Percentiles rank a stretch among this genome's conserved stretches.
These are phyloP conservation scores for Mangifera indica DNA, from an alignment of 345 rosid genomes.

Conservation along the genomic window DNA sequence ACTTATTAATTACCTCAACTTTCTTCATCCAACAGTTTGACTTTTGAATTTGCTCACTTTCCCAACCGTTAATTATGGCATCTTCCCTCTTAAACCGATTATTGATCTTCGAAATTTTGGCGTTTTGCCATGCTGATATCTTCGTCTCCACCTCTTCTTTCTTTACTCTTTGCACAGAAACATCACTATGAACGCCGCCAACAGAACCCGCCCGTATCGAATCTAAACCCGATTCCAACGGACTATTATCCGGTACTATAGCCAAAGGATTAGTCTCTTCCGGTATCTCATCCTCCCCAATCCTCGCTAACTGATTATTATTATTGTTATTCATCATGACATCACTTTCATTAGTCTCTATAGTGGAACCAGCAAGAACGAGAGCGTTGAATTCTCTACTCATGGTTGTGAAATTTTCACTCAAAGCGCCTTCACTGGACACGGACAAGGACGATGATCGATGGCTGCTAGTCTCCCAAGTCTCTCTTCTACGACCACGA, in stretches of 20 bases:
- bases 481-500: conserved; percentile 31
- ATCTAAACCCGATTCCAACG: conserved; percentile 26
- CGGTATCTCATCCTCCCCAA: conserved; percentile 58
- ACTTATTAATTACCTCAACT: conserved; percentile 68
- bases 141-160: conserved; percentile 90
- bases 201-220: conserved; percentile 26
- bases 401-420: conserved; percentile 85
- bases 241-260: conserved; percentile 62
- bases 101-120: conserved; percentile 79
- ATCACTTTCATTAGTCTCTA: conserved; percentile 29
- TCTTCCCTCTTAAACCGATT: conserved; percentile 94
- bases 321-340: background rate
- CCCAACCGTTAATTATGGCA: conserved; percentile 89
- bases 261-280: conserved; percentile 84
- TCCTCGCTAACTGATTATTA: conserved; percentile 44
- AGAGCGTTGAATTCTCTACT: conserved; percentile 93
- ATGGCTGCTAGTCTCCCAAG: conserved; percentile 53
- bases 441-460: conserved; percentile 43
- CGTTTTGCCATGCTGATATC: conserved; percentile 95
- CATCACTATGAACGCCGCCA: conserved; percentile 29
- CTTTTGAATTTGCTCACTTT: conserved; percentile 74
- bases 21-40: conserved; percentile 86
- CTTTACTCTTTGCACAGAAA: conserved; percentile 78
- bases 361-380: conserved; percentile 80
- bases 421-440: conserved; percentile 45